Evolutionary conservation across 2,329 filamentous ascomycete genomes (phyloP), one percentile per base, ranked within the genome.

Genomic region (Chrysoporthe deuterocubensis): DNA sequence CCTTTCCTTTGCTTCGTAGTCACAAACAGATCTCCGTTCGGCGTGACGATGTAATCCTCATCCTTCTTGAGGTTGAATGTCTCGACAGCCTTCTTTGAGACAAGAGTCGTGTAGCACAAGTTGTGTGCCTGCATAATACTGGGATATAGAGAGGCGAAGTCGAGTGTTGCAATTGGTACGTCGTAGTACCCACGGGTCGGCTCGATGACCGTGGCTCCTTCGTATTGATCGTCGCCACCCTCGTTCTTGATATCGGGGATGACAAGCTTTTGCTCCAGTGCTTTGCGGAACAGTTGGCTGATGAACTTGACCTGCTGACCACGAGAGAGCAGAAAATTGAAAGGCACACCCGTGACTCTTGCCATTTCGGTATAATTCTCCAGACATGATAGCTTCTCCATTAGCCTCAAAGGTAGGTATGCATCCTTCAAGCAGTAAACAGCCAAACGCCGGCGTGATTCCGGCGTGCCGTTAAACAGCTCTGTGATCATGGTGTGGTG

Each of bases 291-390:
- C 18, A 99, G 84, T 77, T 99, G 96, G 77, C 94, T 98, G 81
- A 99, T 88, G 81, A 99, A 99, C 76, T 97, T 97, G 77, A 99
- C 90, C 79, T 99, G 96, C 78, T 99, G 96, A 57, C 96, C 96
- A 76, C 94, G 90, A 34, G 96, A 89, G 1, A 99, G 86, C 57
- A 99, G 85, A 76, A 91, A 97, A 76, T 97, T 98, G 84, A 99
- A 99, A 0, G 96, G 96, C 4, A 99, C 95, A 74, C 96, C 96
- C 37, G 96, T 99, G 80, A 99, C 96, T 88, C 96, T 96, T 67
- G 96, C 95, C 96, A 99, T 99, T 81, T 99, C 96, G 0, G 96
- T 98, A 76, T 98, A 98, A 78, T 99, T 99, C 80, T 97, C 92
- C n/a, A 99, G 84, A 80, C 96, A 98, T 76, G 97, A 98, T 37